Base-by-base conservation (phyloP, 2,329 filamentous ascomycete genomes). In the Trichoderma simmonsii region DNA sequence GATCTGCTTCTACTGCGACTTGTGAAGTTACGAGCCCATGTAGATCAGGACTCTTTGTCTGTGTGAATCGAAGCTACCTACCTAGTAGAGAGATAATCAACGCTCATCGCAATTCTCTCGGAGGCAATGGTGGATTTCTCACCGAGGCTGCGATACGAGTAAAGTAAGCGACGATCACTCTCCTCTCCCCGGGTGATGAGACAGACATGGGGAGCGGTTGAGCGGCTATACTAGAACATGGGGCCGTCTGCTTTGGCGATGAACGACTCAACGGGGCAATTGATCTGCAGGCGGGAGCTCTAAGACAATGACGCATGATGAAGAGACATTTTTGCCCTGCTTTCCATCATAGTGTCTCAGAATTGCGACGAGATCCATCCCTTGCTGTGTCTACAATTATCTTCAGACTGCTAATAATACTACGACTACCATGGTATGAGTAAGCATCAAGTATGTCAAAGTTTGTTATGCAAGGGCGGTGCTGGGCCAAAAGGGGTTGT, bases 81-180 rank as follows among this genome's bases (percentile, higher is more conserved):
- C 34, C 14, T 15, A 15, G 11, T 24, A 54, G 48, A 54, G n/a
- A 54, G 5, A 54, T 24, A 24, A 5, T 32, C 15, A 30, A 36
- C 15, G 61, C 6, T 21, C n/a, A 56, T 56, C 12, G 14, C 28
- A 36, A 66, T 54, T 34, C 18, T n/a, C 26, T 43, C 39, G 7
- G 34, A 24, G 48, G 21, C 7, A 34, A 30, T 34, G n/a, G 30
- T 51, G 60, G 62, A 64, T 32, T 64, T 70, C 30, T 32, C 59
- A 63, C 15, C 30, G 28, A 54, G 68, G 60, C 30, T 43, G n/a
- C 43, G n/a, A 51, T n/a, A 51, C n/a, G 43, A 54, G 21, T 24
- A 54, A 21, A 54, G 36, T 61, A 69, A 62, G 66, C 66, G 66
- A 69, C 56, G 56, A 61, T 69, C 66, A 26, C 9, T 64, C 26